Base-by-base conservation (phyloP, 768 basidiomycete genomes). In the Pholiota conissans region DNA sequence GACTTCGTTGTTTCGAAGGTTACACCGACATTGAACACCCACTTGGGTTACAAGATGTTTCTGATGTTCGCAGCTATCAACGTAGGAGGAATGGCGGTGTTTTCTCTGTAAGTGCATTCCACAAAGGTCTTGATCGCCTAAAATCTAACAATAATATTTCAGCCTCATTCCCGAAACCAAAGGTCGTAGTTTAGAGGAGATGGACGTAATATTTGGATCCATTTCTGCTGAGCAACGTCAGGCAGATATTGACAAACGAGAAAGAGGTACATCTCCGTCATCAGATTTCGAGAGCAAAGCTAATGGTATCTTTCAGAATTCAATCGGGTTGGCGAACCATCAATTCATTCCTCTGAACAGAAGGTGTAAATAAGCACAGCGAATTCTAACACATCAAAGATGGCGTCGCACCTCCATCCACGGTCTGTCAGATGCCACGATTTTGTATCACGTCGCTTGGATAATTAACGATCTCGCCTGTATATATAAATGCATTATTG, bases 11-110 rank as follows among this genome's bases (percentile, higher is more conserved):
- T 92, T 18, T 78, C 87, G 3, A 90, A 89, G 72, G 79, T 84
- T 39, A 90, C 89, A 9, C 90, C 86, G 2, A 76, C 78, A 24
- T 75, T 91, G 61, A 81, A 81, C 29, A 79, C 82, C 0, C 71
- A 77, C 54, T 73, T 91, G 6, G 86, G 86, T 0, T 91, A 81
- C 72, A 90, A 91, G 72, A 74, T 91, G 51, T 91, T 91, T 76
- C 70, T 91, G 64, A 83, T 90, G 80, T 91, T 91, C 66, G 90
- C 76, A 1, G 75, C 89, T 22, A 81, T 92, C 71, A 90, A 92
- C 71, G 76, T 91, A 37, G 82, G 75, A 30, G 90, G 80, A 16
- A 87, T 90, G 85, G 85, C 74, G 28, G 67, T 76, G 11, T 91
- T 93, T 69, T 74, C 89, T 0, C 67, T 87, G 85, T 89, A 59